Base-by-base conservation (phyloP, 2,329 filamentous ascomycete species). In the Claviceps cyperi region DNA sequence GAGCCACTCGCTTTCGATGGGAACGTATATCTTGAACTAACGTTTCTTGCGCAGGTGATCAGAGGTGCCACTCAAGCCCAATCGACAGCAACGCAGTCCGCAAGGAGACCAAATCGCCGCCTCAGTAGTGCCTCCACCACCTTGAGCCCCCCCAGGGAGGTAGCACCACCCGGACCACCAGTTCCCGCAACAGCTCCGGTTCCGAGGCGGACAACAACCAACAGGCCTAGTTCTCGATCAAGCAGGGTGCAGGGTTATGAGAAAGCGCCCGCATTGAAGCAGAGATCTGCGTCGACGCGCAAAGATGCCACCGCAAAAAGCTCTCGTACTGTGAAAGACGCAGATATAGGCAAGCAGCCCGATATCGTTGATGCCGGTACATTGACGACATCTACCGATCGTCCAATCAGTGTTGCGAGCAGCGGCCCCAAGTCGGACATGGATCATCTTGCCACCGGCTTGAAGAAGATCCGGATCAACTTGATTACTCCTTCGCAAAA, bases 381-480 rank as follows among this genome's bases (percentile, higher is more conserved):
- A 5, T 24, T 52, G 15, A 52, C 51, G 13, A 52, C 55, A 1
- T 48, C 49, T 5, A 51, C 52, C 2, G 52, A 50, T n/a, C 36
- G 49, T 5, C 39, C 38, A 11, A 36, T 48, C n/a, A 37, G 37
- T 15, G 38, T 47, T 7, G 54, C 48, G 2, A 46, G 54, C 28
- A 47, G 56, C n/a, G 46, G 54, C 22, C 40, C 48, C 4, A 55
- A 53, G 2, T 65, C 70, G 46, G 73, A 73, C 46, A 59, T 83
- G 37, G 76, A 81, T 49, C 72, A 66, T 47, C 69, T 83, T 53
- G 75, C 77, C 0, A 69, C 67, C 37, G 74, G 76, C 1, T 76
- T 82, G 72, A 80, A 76, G 60, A 80, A 75, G 60, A 77, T 83
- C 51, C 80, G 76, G 59, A 78, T 83, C 57, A 81, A 76, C 48